Conservation (phyloP, 2,329 filamentous ascomycete species). For the Cladosporium oxysporum region DNA sequence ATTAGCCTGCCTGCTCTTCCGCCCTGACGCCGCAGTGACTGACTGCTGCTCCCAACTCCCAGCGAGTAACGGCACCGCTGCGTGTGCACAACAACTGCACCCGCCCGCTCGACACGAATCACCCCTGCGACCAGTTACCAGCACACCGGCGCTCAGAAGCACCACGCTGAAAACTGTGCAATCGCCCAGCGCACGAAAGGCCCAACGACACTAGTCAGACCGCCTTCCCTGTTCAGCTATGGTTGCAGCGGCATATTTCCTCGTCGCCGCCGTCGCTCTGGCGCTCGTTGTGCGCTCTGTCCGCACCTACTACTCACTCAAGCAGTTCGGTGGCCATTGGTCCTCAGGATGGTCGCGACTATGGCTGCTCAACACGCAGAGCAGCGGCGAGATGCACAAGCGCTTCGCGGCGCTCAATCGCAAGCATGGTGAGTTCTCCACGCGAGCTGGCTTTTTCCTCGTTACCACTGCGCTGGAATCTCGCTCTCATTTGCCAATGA, state of each 20-base stretch:
- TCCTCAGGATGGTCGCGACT: slow-evolving; percentile 41
- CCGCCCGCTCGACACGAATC: slow-evolving; percentile 11
- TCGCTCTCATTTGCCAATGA: slow-evolving; percentile 2
- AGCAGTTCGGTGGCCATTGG: slow-evolving; percentile 42
- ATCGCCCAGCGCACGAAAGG: slow-evolving; percentile 1
- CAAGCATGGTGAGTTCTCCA: slow-evolving; percentile 39
- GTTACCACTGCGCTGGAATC: slow-evolving; percentile 15
- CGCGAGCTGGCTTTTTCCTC: slow-evolving; percentile 17
- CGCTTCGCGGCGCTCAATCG: slow-evolving; percentile 40
- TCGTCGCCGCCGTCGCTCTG: slow-evolving; percentile 29
- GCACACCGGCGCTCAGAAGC: slow-evolving; percentile 9
- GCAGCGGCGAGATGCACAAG: slow-evolving; percentile 42
- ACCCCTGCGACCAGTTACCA: slow-evolving; percentile 10
- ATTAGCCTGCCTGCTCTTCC: neutral
- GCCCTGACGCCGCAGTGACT: neutral
- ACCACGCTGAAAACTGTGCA: slow-evolving; percentile 14
- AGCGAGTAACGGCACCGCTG: neutral
- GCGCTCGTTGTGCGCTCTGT: slow-evolving; percentile 31
- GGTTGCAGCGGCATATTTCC: slow-evolving; percentile 28
- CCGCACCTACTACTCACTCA: slow-evolving; percentile 36
- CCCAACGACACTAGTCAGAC: slow-evolving; percentile 11
- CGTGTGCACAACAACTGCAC: slow-evolving; percentile 9
- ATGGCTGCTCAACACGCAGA: slow-evolving; percentile 41
- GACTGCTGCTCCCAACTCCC: neutral
- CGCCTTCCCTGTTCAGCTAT: slow-evolving; percentile 24